Conservation (phyloP, 345 rosid genomes). For the Salix udensis region DNA sequence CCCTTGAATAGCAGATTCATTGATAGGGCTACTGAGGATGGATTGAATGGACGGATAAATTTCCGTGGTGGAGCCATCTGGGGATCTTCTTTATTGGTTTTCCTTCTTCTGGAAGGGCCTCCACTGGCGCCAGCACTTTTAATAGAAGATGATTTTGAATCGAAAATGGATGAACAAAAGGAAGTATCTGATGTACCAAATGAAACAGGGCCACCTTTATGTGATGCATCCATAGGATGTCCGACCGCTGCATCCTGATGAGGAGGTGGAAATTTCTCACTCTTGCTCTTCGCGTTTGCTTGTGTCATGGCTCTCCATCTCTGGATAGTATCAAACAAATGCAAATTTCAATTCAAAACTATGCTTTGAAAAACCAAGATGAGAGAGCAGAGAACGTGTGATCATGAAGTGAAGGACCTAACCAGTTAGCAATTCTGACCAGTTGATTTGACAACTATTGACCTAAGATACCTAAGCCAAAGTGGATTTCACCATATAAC, state of each 20-base stretch:
- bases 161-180: slow-evolving; percentile 32
- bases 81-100: slow-evolving; percentile 39
- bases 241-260: slow-evolving; percentile 87
- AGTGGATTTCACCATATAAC: background rate
- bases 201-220: slow-evolving; percentile 38
- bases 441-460: background rate
- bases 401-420: background rate
- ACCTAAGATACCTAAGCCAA: background rate
- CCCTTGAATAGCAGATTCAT: slow-evolving; percentile 53
- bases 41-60: slow-evolving; percentile 50
- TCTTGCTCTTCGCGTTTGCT: slow-evolving; percentile 69
- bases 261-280: slow-evolving; percentile 93
- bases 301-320: slow-evolving; percentile 36
- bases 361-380: background rate
- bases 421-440: background rate
- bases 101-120: slow-evolving; percentile 42
- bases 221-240: slow-evolving; percentile 38
- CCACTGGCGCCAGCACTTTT: slow-evolving; percentile 31
- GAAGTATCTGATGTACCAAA: slow-evolving; percentile 41
- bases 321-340: slow-evolving; percentile 6
- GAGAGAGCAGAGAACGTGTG: background rate
- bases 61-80: slow-evolving; percentile 43
- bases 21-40: slow-evolving; percentile 49
- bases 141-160: slow-evolving; percentile 37
- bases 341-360: background rate